These are phyloP conservation scores for Brasilioporus rufonigricans DNA, from an alignment of 768 basidiomycete genomes.

Conservation along the genomic window DNA sequence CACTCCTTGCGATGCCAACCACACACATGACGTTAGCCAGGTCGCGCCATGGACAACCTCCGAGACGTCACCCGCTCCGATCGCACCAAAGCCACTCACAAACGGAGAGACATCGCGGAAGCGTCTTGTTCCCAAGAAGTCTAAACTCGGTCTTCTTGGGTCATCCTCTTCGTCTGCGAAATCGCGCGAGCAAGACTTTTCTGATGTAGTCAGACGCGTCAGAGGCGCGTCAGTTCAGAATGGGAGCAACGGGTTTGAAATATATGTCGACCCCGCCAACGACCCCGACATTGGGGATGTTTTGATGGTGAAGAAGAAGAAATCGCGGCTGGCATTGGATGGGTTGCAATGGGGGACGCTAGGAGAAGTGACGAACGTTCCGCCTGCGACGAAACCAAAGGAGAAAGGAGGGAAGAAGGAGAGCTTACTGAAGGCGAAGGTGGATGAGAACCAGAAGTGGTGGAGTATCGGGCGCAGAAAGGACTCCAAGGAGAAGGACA, in stretches of 20 bases:
- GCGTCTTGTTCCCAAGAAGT: constrained; percentile 71
- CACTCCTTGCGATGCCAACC: constrained; percentile 54
- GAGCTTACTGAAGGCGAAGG: constrained; percentile 38
- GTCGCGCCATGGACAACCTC: constrained; percentile 22
- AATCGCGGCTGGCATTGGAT: constrained; percentile 58
- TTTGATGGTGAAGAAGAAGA: constrained; percentile 75
- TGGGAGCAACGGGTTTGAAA: constrained; percentile 60
- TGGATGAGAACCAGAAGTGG: constrained; percentile 63
- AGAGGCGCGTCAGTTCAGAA: constrained; percentile 24
- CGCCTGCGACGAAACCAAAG: constrained; percentile 26
- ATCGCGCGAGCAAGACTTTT: constrained; percentile 46
- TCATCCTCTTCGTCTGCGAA: constrained; percentile 25
- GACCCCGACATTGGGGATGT: constrained; percentile 71
- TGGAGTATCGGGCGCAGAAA: constrained; percentile 81
- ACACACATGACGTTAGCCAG: constrained; percentile 28
- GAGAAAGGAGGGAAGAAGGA: constrained; percentile 38
- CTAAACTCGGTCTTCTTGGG: constrained; percentile 53
- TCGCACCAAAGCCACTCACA: constrained; percentile 28
- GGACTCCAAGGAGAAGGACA: constrained; percentile 65
- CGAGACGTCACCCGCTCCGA: constrained; percentile 15
- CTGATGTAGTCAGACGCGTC: constrained; percentile 57
- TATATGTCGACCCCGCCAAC: constrained; percentile 61
- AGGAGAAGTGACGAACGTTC: constrained; percentile 61
- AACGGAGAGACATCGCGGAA: constrained; percentile 32
- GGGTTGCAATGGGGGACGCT: constrained; percentile 55